Evolutionary conservation across 768 basidiomycete genomes (phyloP).

Genomic region (Trametes sanguinea): DNA sequence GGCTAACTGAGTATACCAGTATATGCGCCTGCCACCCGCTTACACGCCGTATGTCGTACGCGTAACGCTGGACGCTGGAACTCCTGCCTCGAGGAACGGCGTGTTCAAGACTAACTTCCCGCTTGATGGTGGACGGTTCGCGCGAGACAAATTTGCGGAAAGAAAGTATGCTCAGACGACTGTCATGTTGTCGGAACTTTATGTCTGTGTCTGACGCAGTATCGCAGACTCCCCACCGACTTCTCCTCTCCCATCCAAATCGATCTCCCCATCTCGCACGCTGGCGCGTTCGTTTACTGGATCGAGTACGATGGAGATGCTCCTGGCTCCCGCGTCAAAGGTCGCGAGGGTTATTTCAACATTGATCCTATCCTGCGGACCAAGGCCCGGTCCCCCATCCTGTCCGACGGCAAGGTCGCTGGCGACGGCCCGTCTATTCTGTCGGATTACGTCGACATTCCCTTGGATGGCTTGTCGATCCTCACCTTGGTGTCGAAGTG

Average conservation of each 20-base stretch:
- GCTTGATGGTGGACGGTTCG: constrained; percentile 86
- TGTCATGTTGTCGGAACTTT: neutral
- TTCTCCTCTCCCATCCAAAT: constrained; percentile 91
- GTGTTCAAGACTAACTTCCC: constrained; percentile 97
- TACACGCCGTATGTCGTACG: constrained; percentile 86
- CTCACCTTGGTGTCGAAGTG: constrained; percentile 95
- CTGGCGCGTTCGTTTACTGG: constrained; percentile 95
- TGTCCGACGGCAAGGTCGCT: constrained; percentile 51
- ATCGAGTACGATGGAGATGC: constrained; percentile 80
- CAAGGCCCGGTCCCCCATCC: constrained; percentile 73
- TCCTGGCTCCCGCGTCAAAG: constrained; percentile 65
- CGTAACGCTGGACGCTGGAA: constrained; percentile 89
- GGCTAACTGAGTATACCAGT: constrained; percentile 53
- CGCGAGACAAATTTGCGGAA: constrained; percentile 71
- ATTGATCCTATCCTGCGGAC: constrained; percentile 86
- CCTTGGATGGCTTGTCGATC: constrained; percentile 86
- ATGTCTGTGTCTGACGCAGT: neutral
- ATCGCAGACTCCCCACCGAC: constrained; percentile 72
- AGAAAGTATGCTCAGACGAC: constrained; percentile 58
- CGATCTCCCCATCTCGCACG: constrained; percentile 94
- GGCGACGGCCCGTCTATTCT: constrained; percentile 54
- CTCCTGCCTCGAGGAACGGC: constrained; percentile 86
- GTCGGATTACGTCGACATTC: constrained; percentile 62
- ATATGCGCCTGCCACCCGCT: constrained; percentile 94
- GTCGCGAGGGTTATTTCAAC: constrained; percentile 93